Evolutionary conservation across 2,329 filamentous ascomycete species (phyloP).

Genomic region (Colletotrichum lentis): DNA sequence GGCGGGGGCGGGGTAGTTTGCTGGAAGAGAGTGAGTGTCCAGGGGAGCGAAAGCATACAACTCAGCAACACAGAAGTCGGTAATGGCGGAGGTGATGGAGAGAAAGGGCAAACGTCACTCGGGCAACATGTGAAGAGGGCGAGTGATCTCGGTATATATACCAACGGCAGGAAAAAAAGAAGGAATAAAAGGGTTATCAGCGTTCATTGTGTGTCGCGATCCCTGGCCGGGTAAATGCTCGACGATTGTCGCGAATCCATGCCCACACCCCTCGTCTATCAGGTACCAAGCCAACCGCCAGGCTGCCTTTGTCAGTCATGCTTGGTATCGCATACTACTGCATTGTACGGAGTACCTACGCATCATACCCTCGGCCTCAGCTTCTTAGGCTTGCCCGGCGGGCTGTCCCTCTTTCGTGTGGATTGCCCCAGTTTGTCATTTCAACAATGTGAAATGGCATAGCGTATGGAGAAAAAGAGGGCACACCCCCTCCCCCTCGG

Average conservation of each 20-base stretch:
- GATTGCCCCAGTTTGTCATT: constrained; percentile 21
- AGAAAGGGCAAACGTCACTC: constrained; percentile 4
- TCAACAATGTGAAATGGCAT: not conserved
- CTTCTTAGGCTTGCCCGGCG: not conserved
- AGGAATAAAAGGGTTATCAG: not conserved
- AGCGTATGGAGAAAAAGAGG: constrained; percentile 5
- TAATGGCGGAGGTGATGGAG: not conserved
- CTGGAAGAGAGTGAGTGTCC: not conserved
- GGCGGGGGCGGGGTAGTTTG: constrained; percentile 34
- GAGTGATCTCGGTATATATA: constrained; percentile 31
- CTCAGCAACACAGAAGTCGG: not conserved
- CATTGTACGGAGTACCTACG: not conserved
- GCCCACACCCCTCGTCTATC: not conserved
- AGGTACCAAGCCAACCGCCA: not conserved
- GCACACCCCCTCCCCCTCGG: constrained; percentile 5
- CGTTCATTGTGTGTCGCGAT: constrained; percentile 15
- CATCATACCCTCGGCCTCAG: not conserved
- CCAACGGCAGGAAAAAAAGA: constrained; percentile 3
- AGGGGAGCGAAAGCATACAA: constrained; percentile 1
- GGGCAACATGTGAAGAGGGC: not conserved
- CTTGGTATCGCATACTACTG: not conserved
- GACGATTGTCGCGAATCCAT: constrained; percentile 8
- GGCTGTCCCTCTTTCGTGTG: constrained; percentile 18
- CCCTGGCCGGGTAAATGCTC: constrained; percentile 23
- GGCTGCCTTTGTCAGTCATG: not conserved